A percentile compares a stretch with the other conserved stretches of the same genome.
These are phyloP conservation scores for Colletotrichum kahawae DNA, from an alignment of 2,329 filamentous ascomycete species.

Conservation along the genomic window DNA sequence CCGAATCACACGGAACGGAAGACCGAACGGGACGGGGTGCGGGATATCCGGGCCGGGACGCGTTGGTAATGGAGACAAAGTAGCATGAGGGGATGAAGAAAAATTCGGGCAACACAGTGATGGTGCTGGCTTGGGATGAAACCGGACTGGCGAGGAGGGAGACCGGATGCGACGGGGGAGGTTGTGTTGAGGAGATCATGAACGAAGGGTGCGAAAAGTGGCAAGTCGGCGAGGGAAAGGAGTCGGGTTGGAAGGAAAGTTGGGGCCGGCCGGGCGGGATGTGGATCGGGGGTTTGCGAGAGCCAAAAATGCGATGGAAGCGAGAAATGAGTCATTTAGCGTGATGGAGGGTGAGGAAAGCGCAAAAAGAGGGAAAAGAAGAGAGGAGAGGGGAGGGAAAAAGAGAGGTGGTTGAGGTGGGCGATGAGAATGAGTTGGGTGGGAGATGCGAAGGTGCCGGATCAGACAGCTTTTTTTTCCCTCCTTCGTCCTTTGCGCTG, in stretches of 20 bases:
- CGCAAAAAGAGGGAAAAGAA: neutral
- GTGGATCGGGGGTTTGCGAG: neutral
- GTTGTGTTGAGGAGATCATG: constrained; percentile 1
- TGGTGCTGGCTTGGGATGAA: neutral
- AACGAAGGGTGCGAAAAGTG: constrained; percentile 9
- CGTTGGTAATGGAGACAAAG: neutral
- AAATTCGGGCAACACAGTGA: neutral
- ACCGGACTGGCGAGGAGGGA: neutral
- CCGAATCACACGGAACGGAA: neutral
- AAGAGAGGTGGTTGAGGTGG: constrained; percentile 21
- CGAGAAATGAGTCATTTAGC: constrained; percentile 2
- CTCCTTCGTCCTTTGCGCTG: neutral
- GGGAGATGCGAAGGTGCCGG: constrained; percentile 14
- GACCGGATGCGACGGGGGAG: constrained; percentile 12
- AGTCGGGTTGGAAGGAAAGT: constrained; percentile 8
- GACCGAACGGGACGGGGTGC: neutral
- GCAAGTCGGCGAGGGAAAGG: constrained; percentile 18
- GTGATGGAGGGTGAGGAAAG: constrained; percentile 21
- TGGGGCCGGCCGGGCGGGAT: constrained; percentile 1
- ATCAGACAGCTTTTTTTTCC: constrained; percentile 5
- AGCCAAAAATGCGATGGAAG: neutral
- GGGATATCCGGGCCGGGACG: neutral
- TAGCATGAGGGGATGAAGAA: neutral
- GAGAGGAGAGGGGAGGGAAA: constrained; percentile 3
- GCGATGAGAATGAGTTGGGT: constrained; percentile 24